Conservation (phyloP, 2,329 filamentous ascomycete genomes). For the Pseudogymnoascus sp. region DNA sequence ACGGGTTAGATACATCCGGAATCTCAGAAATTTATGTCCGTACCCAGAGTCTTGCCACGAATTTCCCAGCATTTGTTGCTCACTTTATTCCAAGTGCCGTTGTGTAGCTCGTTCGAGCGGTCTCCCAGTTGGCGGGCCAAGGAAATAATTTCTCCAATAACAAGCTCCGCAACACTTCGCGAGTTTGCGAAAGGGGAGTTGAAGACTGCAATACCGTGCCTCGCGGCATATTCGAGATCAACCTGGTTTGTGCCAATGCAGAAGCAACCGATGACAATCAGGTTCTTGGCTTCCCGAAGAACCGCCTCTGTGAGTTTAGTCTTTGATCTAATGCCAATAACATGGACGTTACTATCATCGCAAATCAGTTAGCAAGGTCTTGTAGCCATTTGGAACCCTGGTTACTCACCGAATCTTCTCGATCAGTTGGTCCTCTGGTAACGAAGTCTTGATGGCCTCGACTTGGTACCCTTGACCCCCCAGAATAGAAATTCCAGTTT, state of each 20-base stretch:
- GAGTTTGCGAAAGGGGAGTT: slow-evolving; percentile 99
- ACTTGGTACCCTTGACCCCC: slow-evolving; percentile 88
- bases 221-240: slow-evolving; percentile 73
- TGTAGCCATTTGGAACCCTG: neutral
- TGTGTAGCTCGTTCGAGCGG: slow-evolving; percentile 88
- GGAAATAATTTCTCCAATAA: slow-evolving; percentile 87
- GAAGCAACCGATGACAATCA: slow-evolving; percentile 95
- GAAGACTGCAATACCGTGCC: slow-evolving; percentile 89
- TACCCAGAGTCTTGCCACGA: slow-evolving; percentile 88
- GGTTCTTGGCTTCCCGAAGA: slow-evolving; percentile 79
- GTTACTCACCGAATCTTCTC: slow-evolving; percentile 77
- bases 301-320: slow-evolving; percentile 86
- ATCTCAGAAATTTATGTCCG: slow-evolving; percentile 16
- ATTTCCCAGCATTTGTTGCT: slow-evolving; percentile 97
- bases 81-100: slow-evolving; percentile 95
- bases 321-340: slow-evolving; percentile 96
- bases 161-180: slow-evolving; percentile 88
- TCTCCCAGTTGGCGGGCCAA: slow-evolving; percentile 89
- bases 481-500: slow-evolving; percentile 78
- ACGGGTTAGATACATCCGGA: slow-evolving; percentile 10
- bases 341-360: slow-evolving; percentile 70
- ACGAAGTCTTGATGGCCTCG: slow-evolving; percentile 77
- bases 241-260: slow-evolving; percentile 98
- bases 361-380: slow-evolving; percentile 15
- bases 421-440: slow-evolving; percentile 88